phyloP scores from a whole-genome alignment of 164 flowering plant species.

The Magnolia kwangsiensis region DNA sequence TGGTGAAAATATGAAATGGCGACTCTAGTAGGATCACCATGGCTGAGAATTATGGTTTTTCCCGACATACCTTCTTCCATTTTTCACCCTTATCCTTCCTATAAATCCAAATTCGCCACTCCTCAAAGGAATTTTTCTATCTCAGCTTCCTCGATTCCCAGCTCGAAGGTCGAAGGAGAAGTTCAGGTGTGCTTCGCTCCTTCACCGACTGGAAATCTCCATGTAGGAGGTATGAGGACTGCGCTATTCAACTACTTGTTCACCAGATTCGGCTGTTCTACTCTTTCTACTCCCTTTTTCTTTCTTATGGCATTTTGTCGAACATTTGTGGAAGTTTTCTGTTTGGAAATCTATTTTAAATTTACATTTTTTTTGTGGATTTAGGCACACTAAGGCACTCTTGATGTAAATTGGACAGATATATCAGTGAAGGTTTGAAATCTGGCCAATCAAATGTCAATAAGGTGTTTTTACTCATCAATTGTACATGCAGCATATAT shows the following conservation, averaged over 20 bases:
- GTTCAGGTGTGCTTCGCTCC: constrained; percentile 94
- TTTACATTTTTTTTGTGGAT: too few species aligned
- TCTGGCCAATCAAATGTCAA: too few species aligned
- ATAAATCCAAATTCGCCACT: neutral
- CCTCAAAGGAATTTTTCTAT: constrained; percentile 29
- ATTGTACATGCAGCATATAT: too few species aligned
- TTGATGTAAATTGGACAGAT: too few species aligned
- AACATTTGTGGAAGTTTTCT: neutral
- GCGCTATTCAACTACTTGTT: constrained; percentile 92
- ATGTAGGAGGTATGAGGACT: constrained; percentile 94
- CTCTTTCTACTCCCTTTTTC: neutral
- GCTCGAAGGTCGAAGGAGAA: constrained; percentile 27
- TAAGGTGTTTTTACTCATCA: too few species aligned
- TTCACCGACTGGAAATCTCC: constrained; percentile 94
- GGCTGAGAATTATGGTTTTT: constrained; percentile 37
- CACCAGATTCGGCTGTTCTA: constrained; percentile 46
- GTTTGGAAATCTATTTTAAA: too few species aligned
- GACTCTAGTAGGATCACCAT: constrained; percentile 34
- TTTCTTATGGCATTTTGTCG: neutral
- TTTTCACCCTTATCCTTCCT: constrained; percentile 19
- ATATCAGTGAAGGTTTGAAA: too few species aligned
- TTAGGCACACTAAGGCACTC: too few species aligned
- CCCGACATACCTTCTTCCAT: constrained; percentile 33
- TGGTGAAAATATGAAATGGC: constrained; percentile 21
- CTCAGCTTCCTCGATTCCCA: constrained; percentile 22